Evolutionary conservation across 345 rosid genomes (phyloP), one percentile per base, ranked within the genome.

Genomic region (Brassica incana): DNA sequence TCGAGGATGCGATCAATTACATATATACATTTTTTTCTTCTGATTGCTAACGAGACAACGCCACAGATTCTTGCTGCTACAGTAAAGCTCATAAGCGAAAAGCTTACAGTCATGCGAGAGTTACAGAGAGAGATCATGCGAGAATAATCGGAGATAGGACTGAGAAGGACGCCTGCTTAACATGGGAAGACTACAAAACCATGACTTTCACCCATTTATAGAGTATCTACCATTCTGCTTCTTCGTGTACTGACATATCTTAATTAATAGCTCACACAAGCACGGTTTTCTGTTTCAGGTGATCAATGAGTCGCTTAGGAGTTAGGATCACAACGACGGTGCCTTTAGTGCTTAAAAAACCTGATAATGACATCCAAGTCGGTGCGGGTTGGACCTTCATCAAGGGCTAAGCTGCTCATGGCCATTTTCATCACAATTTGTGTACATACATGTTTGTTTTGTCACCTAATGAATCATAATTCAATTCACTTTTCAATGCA

Each of bases 151-250:
- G 3, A 2, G 3, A 5, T 6, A 45, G 1, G 58, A 29, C 12
- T 56, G 67, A 25, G 0, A 50, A 77, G 40, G 56, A 71, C 7
- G 38, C 27, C 0, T 14, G 30, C 10, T n/a, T 78, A 32, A 63
- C 77, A 69, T 71, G 81, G 81, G 72, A 78, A 71, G 72, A 78
- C 1, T 71, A 78, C 65, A 65, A 71, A 52, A 64, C 81, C 33
- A 78, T 78, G 81, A 71, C 72, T 15, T 78, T 78, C 72, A 78
- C 81, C 29, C 66, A 72, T 1, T 35, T 35, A 36, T 36, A 4
- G 2, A 50, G 15, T 50, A 50, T 14, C 56, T 56, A 56, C 61
- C 27, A 18, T 18, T 16, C 11, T 16, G 61, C 61, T 15, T 18
- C 20, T 6, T 15, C 23, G 7, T 54, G 25, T 54, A 54, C 7